Percentiles rank a stretch among this genome's conserved stretches.
Conservation (phyloP, 1,139 yeast species). For the Candida sp. region DNA sequence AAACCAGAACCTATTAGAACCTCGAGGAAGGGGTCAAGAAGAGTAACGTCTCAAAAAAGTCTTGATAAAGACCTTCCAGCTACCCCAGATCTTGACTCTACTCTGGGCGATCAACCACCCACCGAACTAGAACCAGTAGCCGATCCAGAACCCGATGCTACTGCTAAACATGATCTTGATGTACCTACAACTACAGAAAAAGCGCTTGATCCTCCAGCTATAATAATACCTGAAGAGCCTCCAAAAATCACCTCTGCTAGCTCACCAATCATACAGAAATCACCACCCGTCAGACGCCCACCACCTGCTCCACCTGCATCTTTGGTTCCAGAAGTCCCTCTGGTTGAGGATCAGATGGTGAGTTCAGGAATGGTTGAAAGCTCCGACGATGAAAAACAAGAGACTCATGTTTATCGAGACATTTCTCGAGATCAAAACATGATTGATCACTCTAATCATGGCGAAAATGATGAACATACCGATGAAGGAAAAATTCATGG, state of each 20-base stretch:
- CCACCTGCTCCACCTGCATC: not conserved
- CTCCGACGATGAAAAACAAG: not conserved
- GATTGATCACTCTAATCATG: not conserved
- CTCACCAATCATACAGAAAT: no score
- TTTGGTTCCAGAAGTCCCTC: not conserved
- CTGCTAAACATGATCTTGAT: not conserved
- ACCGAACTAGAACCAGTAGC: not conserved
- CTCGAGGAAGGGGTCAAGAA: not conserved
- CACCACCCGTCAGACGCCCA: not conserved
- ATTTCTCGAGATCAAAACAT: not conserved
- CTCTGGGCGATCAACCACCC: not conserved
- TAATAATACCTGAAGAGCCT: no score
- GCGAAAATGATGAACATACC: not conserved
- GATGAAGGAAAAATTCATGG: not conserved
- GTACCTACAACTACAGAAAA: not conserved
- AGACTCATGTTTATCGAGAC: not conserved
- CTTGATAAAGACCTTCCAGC: not conserved
- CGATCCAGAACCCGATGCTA: not conserved
- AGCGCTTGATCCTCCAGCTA: no score
- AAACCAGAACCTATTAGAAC: not conserved
- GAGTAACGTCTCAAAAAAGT: not conserved
- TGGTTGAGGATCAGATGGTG: not conserved
- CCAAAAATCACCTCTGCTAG: not conserved
- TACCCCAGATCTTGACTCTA: not conserved
- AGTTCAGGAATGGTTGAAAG: not conserved